A percentile compares a stretch with the other conserved stretches of the same genome.
Evolutionary conservation across 345 rosid species (phyloP).

Genomic region (Acer yangbiense): DNA sequence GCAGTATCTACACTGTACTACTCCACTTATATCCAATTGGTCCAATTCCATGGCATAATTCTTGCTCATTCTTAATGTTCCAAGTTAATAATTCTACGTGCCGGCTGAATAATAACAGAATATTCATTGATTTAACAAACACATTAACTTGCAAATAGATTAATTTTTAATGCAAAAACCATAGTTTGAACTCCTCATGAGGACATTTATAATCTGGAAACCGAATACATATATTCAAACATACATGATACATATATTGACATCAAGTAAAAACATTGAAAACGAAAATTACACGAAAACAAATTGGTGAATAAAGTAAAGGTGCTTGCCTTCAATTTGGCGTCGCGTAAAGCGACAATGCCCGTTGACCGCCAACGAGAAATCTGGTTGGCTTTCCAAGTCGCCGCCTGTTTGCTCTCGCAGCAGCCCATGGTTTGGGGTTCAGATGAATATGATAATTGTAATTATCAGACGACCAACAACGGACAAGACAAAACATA

Average conservation of each 20-base stretch:
- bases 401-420: conserved; percentile 61
- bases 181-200: background rate
- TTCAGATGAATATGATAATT: background rate
- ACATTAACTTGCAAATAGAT: background rate
- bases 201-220: background rate
- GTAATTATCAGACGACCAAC: background rate
- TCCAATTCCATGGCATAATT: no score
- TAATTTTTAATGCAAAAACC: background rate
- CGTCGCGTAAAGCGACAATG: conserved; percentile 85
- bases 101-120: no score
- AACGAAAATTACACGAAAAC: background rate
- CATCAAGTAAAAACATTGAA: background rate
- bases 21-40: background rate
- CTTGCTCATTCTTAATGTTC: background rate
- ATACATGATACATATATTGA: background rate
- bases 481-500: background rate
- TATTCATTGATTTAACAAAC: background rate
- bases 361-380: conserved; percentile 97
- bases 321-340: conserved; percentile 75
- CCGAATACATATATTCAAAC: background rate
- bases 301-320: background rate
- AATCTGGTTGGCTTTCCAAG: conserved; percentile 62
- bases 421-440: conserved; percentile 69
- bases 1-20: background rate
- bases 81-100: background rate